phyloP scores from a whole-genome alignment of 495 filamentous ascomycete species.

The Xanthoparmelia taractica region DNA sequence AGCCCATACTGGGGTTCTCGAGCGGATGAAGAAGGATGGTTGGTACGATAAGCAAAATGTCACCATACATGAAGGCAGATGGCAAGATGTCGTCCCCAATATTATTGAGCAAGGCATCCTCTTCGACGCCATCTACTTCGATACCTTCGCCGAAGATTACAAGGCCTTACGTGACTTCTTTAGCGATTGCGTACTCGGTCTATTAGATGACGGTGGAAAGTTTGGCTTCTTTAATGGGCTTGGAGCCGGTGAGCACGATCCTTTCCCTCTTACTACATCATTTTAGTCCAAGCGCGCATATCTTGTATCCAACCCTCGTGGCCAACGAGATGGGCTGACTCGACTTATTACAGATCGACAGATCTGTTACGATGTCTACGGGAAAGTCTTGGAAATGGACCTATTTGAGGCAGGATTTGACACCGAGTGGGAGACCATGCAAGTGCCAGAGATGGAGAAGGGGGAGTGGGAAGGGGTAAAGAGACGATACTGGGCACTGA shows the following conservation, averaged over 20 bases:
- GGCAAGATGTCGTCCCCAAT: constrained; percentile 73
- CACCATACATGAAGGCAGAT: constrained; percentile 61
- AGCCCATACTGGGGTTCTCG: constrained; percentile 76
- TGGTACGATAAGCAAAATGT: constrained; percentile 61
- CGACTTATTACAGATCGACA: constrained; percentile 1
- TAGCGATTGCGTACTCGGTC: constrained; percentile 69
- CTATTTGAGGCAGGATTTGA: constrained; percentile 86
- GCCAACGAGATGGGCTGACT: not conserved
- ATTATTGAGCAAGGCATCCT: constrained; percentile 60
- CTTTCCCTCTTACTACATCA: not conserved
- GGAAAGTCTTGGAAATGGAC: constrained; percentile 87
- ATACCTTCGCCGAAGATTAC: constrained; percentile 95
- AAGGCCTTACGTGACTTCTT: constrained; percentile 79
- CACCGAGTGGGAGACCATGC: constrained; percentile 71
- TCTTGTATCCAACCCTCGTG: not conserved
- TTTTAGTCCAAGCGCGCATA: not conserved
- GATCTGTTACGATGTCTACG: constrained; percentile 60
- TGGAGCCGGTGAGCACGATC: constrained; percentile 51
- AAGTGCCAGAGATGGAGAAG: constrained; percentile 53
- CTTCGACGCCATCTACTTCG: constrained; percentile 94
- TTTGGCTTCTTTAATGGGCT: constrained; percentile 97
- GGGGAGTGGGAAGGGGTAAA: constrained; percentile 77
- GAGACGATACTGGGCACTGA: constrained; percentile 79
- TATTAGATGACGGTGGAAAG: constrained; percentile 53
- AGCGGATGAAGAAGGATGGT: constrained; percentile 52